A percentile compares a stretch with the other conserved stretches of the same genome.
These are phyloP conservation scores for Trypanosoma lewisi DNA, from an alignment of 208 protist genomes.

Conservation along the genomic window DNA sequence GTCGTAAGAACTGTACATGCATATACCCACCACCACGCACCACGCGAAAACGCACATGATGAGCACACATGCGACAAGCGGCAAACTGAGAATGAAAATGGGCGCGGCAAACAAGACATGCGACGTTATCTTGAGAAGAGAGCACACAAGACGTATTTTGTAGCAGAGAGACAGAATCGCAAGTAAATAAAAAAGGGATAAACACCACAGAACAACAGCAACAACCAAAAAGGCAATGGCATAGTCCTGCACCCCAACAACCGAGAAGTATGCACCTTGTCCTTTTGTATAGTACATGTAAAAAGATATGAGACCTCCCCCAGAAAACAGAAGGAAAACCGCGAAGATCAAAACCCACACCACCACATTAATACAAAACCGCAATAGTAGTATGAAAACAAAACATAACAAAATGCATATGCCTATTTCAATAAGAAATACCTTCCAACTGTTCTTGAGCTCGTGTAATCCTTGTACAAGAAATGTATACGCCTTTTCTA, in stretches of 20 bases:
- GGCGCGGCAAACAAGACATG: slow-evolving; percentile 41
- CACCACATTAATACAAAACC: slow-evolving; percentile 20
- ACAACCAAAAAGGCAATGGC: slow-evolving; percentile 11
- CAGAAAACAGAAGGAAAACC: slow-evolving; percentile 16
- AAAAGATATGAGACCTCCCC: slow-evolving; percentile 14
- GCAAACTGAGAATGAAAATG: slow-evolving; percentile 52
- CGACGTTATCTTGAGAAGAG: slow-evolving; percentile 52
- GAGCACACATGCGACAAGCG: slow-evolving; percentile 30
- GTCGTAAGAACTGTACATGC: slow-evolving; percentile 12
- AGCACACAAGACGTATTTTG: slow-evolving; percentile 50
- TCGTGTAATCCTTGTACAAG: slow-evolving; percentile 21
- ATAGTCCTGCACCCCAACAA: slow-evolving; percentile 15
- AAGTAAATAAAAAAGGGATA: slow-evolving; percentile 28
- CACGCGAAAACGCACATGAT: slow-evolving; percentile 16
- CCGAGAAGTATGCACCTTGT: background rate
- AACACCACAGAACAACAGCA: slow-evolving; percentile 20
- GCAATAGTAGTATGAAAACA: slow-evolving; percentile 30
- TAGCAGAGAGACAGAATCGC: slow-evolving; percentile 38
- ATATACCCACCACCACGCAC: slow-evolving; percentile 12
- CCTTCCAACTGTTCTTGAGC: slow-evolving; percentile 15
- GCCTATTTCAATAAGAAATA: slow-evolving; percentile 18
- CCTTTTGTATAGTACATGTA: slow-evolving; percentile 23
- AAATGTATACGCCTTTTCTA: slow-evolving; percentile 15
- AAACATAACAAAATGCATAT: slow-evolving; percentile 27
- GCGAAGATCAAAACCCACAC: slow-evolving; percentile 26